Conservation (phyloP, 2,329 filamentous ascomycete species). For the Hypoxylon sp. region DNA sequence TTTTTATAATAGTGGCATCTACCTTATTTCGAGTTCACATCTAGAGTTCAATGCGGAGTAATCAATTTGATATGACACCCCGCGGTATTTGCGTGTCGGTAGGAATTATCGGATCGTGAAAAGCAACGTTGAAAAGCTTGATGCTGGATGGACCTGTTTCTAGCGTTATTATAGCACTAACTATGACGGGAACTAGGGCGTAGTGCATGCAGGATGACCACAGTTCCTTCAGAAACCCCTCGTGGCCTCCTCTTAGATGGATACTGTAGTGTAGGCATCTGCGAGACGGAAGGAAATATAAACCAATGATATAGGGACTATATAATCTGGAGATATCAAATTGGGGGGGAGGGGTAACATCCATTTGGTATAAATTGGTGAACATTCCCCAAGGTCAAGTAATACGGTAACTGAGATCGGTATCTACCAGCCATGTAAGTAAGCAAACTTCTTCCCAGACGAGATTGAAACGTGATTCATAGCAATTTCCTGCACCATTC, state of each 20-base stretch:
- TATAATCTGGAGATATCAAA: neutral
- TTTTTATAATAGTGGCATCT: constrained; percentile 1
- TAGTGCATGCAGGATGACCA: constrained; percentile 10
- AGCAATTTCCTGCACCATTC: neutral
- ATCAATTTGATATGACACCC: constrained; percentile 11
- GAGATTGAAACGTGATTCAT: neutral
- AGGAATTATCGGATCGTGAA: constrained; percentile 16
- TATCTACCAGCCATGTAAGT: constrained; percentile 1
- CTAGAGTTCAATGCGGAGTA: constrained; percentile 30
- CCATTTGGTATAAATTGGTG: neutral
- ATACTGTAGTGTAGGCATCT: neutral
- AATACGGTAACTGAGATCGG: constrained; percentile 10
- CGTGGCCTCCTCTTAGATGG: neutral
- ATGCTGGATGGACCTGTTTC: constrained; percentile 8
- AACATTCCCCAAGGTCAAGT: neutral
- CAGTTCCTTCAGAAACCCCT: neutral
- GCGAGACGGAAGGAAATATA: neutral
- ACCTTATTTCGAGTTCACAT: neutral
- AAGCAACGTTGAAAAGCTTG: neutral
- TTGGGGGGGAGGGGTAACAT: constrained; percentile 11
- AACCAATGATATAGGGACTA: neutral
- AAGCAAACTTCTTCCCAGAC: neutral
- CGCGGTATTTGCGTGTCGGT: constrained; percentile 18
- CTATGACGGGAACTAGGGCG: neutral
- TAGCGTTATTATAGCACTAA: neutral